phyloP scores from a whole-genome alignment of 2,329 filamentous ascomycete genomes.

The Cladophialophora immunda region DNA sequence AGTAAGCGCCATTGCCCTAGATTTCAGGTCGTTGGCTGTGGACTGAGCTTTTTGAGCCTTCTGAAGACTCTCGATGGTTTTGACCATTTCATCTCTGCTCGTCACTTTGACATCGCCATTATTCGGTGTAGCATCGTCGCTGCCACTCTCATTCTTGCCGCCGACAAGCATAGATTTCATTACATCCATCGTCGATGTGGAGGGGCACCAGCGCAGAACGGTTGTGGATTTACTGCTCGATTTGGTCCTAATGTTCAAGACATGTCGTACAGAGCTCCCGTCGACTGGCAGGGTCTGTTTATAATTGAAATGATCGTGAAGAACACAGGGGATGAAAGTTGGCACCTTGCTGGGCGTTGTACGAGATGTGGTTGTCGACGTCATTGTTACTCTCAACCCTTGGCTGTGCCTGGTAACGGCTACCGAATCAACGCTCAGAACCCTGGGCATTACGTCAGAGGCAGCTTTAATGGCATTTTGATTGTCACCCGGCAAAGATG shows the following conservation, averaged over 20 bases:
- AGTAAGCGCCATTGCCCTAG: conserved; percentile 32
- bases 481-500: background rate
- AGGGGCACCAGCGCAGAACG: background rate
- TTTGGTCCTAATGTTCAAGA: background rate
- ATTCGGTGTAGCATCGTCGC: background rate
- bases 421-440: background rate
- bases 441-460: background rate
- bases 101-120: conserved; percentile 2
- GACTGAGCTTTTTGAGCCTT: conserved; percentile 35
- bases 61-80: conserved; percentile 32
- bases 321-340: background rate
- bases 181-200: conserved; percentile 9
- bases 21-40: conserved; percentile 31
- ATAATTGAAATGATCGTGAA: background rate
- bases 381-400: background rate
- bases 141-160: background rate
- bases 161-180: conserved; percentile 11
- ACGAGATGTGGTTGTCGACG: background rate
- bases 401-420: background rate
- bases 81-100: conserved; percentile 29
- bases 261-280: background rate
- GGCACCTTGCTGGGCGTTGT: background rate
- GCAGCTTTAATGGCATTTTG: background rate
- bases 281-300: background rate
- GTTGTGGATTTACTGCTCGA: background rate